These are phyloP conservation scores for Trichoderma arundinaceum DNA, from an alignment of 2,329 filamentous ascomycete species.

Conservation along the genomic window DNA sequence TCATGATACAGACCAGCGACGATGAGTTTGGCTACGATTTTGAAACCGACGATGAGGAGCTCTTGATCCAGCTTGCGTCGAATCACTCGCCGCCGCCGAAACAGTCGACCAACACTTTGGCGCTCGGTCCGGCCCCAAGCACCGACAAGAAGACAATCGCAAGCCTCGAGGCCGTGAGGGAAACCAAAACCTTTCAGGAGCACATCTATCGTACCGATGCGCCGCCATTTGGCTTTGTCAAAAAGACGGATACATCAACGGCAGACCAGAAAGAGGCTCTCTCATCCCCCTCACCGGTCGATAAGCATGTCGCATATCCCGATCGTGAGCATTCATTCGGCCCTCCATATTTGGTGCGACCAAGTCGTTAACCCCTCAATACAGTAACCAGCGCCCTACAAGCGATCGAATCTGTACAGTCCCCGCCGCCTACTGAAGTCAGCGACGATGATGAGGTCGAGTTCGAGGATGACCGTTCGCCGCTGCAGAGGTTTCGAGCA, in stretches of 20 bases:
- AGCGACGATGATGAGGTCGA: constrained; percentile 29
- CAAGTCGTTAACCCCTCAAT: constrained; percentile 44
- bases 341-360: rapidly evolving
- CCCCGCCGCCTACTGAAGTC: constrained; percentile 33
- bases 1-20: constrained; percentile 43
- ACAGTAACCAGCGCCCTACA: constrained; percentile 61
- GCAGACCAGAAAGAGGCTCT: constrained; percentile 1
- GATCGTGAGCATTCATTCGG: constrained; percentile 54
- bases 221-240: not conserved
- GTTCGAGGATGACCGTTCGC: constrained; percentile 53
- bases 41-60: constrained; percentile 53
- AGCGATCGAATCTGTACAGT: constrained; percentile 33
- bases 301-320: constrained; percentile 52
- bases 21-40: constrained; percentile 56
- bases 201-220: not conserved
- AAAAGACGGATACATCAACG: not conserved
- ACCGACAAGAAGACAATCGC: not conserved
- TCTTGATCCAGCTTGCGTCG: constrained; percentile 46
- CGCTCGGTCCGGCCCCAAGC: not conserved
- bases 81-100: constrained; percentile 30
- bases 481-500: constrained; percentile 78
- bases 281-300: constrained; percentile 32
- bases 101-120: not conserved
- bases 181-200: not conserved
- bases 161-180: not conserved